Conservation (phyloP, 495 filamentous ascomycete species). For the Beverwykella pulmonaria region DNA sequence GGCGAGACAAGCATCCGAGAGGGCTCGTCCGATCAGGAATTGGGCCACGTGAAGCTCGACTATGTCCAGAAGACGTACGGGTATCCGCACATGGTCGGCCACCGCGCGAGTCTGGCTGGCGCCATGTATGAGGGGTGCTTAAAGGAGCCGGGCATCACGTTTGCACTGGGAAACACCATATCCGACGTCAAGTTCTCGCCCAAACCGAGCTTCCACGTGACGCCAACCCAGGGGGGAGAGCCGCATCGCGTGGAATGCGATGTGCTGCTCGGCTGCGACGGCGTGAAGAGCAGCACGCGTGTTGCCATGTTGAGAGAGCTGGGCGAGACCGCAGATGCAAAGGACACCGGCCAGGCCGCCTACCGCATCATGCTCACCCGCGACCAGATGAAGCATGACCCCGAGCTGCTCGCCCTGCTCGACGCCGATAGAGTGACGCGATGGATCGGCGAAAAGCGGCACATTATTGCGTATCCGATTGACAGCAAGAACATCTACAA, state of each 20-base stretch:
- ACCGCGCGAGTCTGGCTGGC: slow-evolving; percentile 71
- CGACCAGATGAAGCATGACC: slow-evolving; percentile 65
- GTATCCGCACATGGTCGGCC: slow-evolving; percentile 78
- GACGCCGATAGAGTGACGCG: slow-evolving; percentile 68
- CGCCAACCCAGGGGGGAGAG: slow-evolving; percentile 58
- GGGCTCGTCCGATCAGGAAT: slow-evolving; percentile 66
- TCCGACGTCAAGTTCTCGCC: slow-evolving; percentile 56
- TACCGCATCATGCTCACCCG: slow-evolving; percentile 81
- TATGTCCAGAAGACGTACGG: slow-evolving; percentile 69
- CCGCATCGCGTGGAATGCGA: slow-evolving; percentile 64
- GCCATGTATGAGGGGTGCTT: slow-evolving; percentile 69
- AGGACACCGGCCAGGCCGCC: slow-evolving; percentile 77
- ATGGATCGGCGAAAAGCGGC: slow-evolving; percentile 76
- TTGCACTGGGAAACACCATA: slow-evolving; percentile 65
- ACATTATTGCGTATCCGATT: slow-evolving; percentile 85
- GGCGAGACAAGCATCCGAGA: slow-evolving; percentile 60
- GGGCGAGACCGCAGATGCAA: slow-evolving; percentile 58
- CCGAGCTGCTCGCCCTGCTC: slow-evolving; percentile 68
- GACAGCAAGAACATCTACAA: slow-evolving; percentile 77
- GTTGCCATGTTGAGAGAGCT: slow-evolving; percentile 59
- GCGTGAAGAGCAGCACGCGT: slow-evolving; percentile 66
- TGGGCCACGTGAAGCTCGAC: slow-evolving; percentile 68
- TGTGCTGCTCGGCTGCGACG: slow-evolving; percentile 71
- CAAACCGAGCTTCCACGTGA: slow-evolving; percentile 58
- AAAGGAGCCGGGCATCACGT: slow-evolving; percentile 64